A percentile compares a stretch with the other conserved stretches of the same genome.
phyloP scores from a whole-genome alignment of 768 basidiomycete species.

The Astraeus odoratus region DNA sequence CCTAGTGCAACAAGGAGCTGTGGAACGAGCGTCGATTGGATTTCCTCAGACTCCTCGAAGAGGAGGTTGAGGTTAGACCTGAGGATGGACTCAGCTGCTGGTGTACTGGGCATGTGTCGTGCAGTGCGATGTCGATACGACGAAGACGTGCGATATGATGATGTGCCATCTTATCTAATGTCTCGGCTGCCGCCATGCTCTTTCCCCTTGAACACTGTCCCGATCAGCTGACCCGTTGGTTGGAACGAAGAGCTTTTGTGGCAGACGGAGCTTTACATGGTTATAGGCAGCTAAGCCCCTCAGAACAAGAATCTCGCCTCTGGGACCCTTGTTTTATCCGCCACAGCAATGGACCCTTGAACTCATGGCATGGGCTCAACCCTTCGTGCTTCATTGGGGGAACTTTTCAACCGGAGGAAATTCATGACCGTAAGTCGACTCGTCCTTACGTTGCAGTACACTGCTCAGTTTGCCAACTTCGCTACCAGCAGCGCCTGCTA shows the following conservation, averaged over 20 bases:
- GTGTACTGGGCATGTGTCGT: constrained; percentile 2
- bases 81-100: constrained; percentile 16
- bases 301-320: neutral
- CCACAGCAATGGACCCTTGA: neutral
- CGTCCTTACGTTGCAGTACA: neutral
- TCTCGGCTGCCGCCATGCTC: neutral
- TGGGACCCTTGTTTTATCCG: neutral
- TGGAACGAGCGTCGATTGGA: constrained; percentile 48
- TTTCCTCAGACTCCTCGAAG: constrained; percentile 64
- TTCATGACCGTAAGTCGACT: constrained; percentile 54
- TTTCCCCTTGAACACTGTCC: too few species aligned
- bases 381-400: constrained; percentile 65
- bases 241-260: too few species aligned
- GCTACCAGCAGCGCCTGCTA: constrained; percentile 52
- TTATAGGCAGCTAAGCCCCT: too few species aligned
- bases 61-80: constrained; percentile 33
- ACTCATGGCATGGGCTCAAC: constrained; percentile 21
- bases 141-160: too few species aligned
- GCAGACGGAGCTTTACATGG: too few species aligned
- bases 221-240: too few species aligned
- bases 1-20: constrained; percentile 32
- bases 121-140: too few species aligned
- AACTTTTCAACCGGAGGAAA: constrained; percentile 74
- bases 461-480: neutral
- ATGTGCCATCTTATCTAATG: constrained; percentile 8